Percentiles rank a stretch among this genome's conserved stretches.
Evolutionary conservation across 1,139 yeast species (phyloP).

Genomic region (Debaryomyces nepalensis): DNA sequence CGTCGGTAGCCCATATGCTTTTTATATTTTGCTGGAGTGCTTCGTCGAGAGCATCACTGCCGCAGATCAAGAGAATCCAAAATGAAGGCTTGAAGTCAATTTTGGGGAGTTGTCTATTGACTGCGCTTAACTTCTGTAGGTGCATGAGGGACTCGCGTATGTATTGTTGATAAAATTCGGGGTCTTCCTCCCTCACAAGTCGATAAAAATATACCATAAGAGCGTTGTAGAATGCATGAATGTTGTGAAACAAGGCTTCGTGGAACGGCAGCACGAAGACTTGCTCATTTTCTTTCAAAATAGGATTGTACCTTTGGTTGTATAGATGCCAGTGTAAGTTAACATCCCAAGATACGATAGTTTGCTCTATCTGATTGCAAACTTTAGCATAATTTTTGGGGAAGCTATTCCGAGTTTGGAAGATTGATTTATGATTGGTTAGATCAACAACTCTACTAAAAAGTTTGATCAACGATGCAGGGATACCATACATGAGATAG

Average conservation of each 20-base stretch:
- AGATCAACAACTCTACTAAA: slow-evolving; percentile 51
- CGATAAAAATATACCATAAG: slow-evolving; percentile 49
- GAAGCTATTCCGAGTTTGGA: slow-evolving; percentile 50
- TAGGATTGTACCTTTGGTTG: slow-evolving; percentile 16
- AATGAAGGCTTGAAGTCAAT: slow-evolving; percentile 39
- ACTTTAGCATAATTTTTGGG: slow-evolving; percentile 59
- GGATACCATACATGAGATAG: slow-evolving; percentile 54
- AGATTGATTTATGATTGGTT: slow-evolving; percentile 58
- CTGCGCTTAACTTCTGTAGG: slow-evolving; percentile 32
- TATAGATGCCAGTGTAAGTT: slow-evolving; percentile 45
- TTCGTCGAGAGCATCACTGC: slow-evolving; percentile 37
- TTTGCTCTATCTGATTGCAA: no score
- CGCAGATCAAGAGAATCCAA: slow-evolving; percentile 55
- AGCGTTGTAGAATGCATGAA: slow-evolving; percentile 47
- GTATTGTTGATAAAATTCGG: slow-evolving; percentile 35
- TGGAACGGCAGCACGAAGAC: slow-evolving; percentile 39
- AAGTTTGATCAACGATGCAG: slow-evolving; percentile 47
- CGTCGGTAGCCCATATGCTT: slow-evolving; percentile 33
- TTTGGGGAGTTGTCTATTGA: slow-evolving; percentile 16
- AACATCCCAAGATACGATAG: slow-evolving; percentile 49
- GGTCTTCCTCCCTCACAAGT: slow-evolving; percentile 45
- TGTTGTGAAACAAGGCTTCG: slow-evolving; percentile 41
- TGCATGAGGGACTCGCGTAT: slow-evolving; percentile 37
- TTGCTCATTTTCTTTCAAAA: slow-evolving; percentile 11
- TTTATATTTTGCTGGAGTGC: slow-evolving; percentile 28